phyloP scores from a whole-genome alignment of 345 rosid genomes.

The Rhodomyrtus tomentosa region DNA sequence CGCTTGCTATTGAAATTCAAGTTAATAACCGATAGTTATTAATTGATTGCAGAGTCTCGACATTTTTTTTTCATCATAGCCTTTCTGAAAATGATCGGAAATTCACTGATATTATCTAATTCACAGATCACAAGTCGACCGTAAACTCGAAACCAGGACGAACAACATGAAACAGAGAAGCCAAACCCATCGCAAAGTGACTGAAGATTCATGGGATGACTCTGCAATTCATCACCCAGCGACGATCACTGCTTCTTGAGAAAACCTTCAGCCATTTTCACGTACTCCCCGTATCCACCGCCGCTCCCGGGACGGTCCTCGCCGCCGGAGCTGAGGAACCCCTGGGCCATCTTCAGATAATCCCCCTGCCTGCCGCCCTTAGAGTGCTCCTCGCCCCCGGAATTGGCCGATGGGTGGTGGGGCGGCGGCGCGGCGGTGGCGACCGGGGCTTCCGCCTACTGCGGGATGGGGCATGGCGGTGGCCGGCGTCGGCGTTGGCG shows the following conservation, averaged over 20 bases:
- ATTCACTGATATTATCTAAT: background rate
- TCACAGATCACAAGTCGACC: background rate
- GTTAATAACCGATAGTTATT: too few relatives aligned
- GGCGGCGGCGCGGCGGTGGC: background rate
- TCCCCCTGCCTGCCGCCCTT: constrained; percentile 3
- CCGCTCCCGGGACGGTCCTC: background rate
- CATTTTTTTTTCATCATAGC: too few relatives aligned
- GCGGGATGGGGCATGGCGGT: background rate
- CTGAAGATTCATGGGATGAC: background rate
- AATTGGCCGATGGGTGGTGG: background rate
- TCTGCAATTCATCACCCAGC: too few relatives aligned
- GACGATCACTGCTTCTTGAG: background rate
- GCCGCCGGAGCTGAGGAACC: constrained; percentile 7
- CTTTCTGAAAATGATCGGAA: background rate
- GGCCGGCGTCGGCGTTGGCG: background rate
- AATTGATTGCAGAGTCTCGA: too few relatives aligned
- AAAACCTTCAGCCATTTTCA: constrained; percentile 12
- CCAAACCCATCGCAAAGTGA: background rate
- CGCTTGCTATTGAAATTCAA: too few relatives aligned
- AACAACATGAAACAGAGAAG: background rate
- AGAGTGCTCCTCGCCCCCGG: constrained; percentile 2
- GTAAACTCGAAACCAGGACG: background rate
- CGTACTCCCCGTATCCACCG: constrained; percentile 10
- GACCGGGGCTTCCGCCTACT: background rate
- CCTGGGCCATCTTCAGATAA: constrained; percentile 10